A percentile compares a stretch with the other conserved stretches of the same genome.
These are phyloP conservation scores for Quercus mongolica DNA, from an alignment of 306 rosid species.

Conservation along the genomic window DNA sequence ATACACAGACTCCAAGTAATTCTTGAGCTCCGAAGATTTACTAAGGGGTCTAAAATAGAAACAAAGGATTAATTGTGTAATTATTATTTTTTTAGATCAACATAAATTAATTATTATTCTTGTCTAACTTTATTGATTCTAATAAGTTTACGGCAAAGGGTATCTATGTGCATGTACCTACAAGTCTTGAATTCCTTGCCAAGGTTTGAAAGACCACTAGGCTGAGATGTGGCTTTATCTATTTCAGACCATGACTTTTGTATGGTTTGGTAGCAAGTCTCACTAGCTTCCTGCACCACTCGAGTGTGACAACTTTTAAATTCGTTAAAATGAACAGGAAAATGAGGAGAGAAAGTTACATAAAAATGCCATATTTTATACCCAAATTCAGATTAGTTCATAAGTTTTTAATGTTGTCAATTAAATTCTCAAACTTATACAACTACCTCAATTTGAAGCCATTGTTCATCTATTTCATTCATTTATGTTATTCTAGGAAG, in stretches of 20 bases:
- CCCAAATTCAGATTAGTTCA: too few species aligned
- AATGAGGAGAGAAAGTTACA: too few species aligned
- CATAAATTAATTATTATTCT: too few species aligned
- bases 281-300: constrained; percentile 51
- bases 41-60: constrained; percentile 39
- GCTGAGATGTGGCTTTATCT: constrained; percentile 40
- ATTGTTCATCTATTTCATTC: too few species aligned
- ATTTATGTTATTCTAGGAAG: too few species aligned
- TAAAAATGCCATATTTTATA: too few species aligned
- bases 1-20: constrained; percentile 22
- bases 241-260: constrained; percentile 61
- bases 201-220: constrained; percentile 51
- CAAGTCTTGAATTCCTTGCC: constrained; percentile 54
- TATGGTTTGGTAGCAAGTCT: constrained; percentile 61
- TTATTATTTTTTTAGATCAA: background rate
- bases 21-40: constrained; percentile 28
- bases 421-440: too few species aligned
- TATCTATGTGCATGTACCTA: constrained; percentile 14
- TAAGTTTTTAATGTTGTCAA: too few species aligned
- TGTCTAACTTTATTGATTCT: too few species aligned
- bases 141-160: background rate
- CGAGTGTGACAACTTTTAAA: too few species aligned
- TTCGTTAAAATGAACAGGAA: too few species aligned
- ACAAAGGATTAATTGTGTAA: background rate
- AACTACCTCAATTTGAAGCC: too few species aligned